These are phyloP conservation scores for Arabidopsis suecica DNA, from an alignment of 345 rosid species.

Conservation along the genomic window DNA sequence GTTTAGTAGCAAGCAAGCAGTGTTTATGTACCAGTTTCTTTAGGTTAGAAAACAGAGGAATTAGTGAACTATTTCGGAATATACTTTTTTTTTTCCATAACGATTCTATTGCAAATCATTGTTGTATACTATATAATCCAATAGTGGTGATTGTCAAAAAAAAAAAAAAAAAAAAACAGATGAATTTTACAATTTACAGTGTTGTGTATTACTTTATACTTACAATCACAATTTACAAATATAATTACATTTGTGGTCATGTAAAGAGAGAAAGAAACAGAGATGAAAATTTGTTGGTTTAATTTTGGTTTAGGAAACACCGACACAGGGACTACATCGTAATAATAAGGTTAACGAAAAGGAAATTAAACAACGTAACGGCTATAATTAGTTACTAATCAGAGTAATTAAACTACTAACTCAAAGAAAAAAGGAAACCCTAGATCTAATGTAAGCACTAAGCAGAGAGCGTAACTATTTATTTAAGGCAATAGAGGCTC, in stretches of 20 bases:
- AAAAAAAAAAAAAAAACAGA: neutral
- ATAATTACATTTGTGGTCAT: neutral
- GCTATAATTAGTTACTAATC: neutral
- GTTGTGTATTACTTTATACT: conserved; percentile 9
- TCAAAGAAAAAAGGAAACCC: neutral
- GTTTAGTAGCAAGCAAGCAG: conserved; percentile 8
- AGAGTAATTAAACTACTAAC: conserved; percentile 6
- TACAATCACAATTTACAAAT: conserved; percentile 12
- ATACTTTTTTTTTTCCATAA: conserved; percentile 8
- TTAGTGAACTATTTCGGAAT: conserved; percentile 23
- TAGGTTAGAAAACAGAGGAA: conserved; percentile 31
- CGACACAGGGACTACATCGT: too few species aligned
- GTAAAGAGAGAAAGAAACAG: neutral
- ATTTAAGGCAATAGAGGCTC: neutral
- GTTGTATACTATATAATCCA: conserved; percentile 24
- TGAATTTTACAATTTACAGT: neutral
- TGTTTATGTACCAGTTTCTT: conserved; percentile 26
- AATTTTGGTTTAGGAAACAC: neutral
- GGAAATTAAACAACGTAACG: neutral
- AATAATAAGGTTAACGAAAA: too few species aligned
- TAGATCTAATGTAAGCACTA: neutral
- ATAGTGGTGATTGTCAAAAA: conserved; percentile 12
- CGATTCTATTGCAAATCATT: conserved; percentile 27
- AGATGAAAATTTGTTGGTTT: neutral
- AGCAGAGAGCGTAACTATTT: neutral